Base-by-base conservation (phyloP, 306 rosid genomes). In the Alnus rubra region DNA sequence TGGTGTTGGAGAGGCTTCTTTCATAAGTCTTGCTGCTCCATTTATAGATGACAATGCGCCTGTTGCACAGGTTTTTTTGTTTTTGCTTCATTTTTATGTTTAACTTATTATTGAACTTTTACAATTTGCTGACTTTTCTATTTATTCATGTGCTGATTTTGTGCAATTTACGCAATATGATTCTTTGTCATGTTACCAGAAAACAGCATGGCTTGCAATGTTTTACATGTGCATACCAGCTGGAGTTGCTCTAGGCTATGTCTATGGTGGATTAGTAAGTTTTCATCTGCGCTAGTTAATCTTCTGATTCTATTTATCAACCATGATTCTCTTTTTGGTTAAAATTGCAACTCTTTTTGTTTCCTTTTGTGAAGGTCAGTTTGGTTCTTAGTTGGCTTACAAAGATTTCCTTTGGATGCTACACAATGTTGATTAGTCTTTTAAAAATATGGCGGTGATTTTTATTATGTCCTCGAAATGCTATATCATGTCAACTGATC, bases 1-100 rank as follows among this genome's bases (percentile, higher is more conserved):
- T 44, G 98, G 98, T 75, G 95, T 95, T 44, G 98, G 98, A 37
- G 98, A 95, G 88, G 98, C 98, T 75, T 95, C 98, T 82, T 95
- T 95, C 83, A 90, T 95, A 74, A 95, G 98, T 84, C 96, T 95
- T 60, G 98, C 96, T 4, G 98, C 98, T 65, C 98, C 98, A 45
- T 95, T 91, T 81, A 95, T 95, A 75, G 98, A 95, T 86, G 98
- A 95, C 76, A 89, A 95, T 83, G 98, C 98, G 42, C 98, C 98
- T 58, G 75, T 19, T 80, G 75, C 87, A 74, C 95, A 88, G 95
- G 98, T 94, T 86, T 80, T 86, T 62, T 81, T 45, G 42, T 62
- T 53, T 73, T 59, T 74, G 64, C 39, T 33, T 53, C 56, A 64
- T 44, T 9, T 44, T 42, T 45, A 13, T 9, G 15, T 76, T 73